Evolutionary conservation across 371 early-diverging fungal species (phyloP).

Genomic region (Apophysomyces elegans): DNA sequence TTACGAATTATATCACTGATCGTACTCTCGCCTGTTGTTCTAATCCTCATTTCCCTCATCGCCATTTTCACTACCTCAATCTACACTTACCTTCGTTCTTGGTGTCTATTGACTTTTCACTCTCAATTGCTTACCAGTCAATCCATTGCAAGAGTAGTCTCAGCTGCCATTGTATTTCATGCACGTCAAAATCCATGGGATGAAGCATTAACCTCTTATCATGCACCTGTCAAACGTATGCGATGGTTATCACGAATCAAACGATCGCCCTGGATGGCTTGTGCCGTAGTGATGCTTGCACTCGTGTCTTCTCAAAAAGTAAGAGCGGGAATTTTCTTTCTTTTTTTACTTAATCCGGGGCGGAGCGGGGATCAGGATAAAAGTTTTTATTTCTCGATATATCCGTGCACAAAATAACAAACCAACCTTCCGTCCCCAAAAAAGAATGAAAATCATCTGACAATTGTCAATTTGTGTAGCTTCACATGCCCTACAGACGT

Average conservation of each 20-base stretch:
- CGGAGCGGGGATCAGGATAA: constrained; percentile 12
- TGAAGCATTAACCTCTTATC: constrained; percentile 1
- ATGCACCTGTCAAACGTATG: constrained; percentile 8
- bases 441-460: background rate
- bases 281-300: constrained; percentile 6
- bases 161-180: constrained; percentile 4
- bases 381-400: background rate
- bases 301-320: constrained; percentile 12
- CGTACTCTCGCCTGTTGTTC: constrained; percentile 21
- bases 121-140: constrained; percentile 8
- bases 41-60: constrained; percentile 22
- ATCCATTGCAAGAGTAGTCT: constrained; percentile 8
- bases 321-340: background rate
- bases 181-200: background rate
- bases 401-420: constrained; percentile 4
- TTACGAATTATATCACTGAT: constrained; percentile 21
- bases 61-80: constrained; percentile 16
- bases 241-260: constrained; percentile 5
- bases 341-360: constrained; percentile 9
- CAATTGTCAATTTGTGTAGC: constrained; percentile 6
- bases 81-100: constrained; percentile 16
- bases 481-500: constrained; percentile 10
- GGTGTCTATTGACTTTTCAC: constrained; percentile 10
- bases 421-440: too few relatives aligned
- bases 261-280: constrained; percentile 15